Conservation (phyloP, 2,329 filamentous ascomycete species). For the Pyrenochaeta sp. region DNA sequence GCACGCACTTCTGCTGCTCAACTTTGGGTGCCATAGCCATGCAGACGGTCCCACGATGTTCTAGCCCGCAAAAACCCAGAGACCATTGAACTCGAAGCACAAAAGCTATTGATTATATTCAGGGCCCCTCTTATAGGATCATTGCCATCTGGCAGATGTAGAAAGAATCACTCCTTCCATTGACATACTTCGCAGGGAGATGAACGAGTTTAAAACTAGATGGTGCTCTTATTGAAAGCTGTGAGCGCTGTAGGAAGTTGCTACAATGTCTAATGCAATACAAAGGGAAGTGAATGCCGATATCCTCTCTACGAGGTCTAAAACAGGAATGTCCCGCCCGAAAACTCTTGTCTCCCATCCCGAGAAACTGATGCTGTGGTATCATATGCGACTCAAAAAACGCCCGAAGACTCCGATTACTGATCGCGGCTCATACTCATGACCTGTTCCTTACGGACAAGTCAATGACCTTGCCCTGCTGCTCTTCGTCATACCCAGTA, state of each 20-base stretch:
- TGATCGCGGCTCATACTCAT: not conserved
- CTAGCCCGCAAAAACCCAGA: too few relatives aligned
- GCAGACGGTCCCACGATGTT: too few relatives aligned
- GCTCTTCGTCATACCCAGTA: constrained; percentile 23
- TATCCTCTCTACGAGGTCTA: not conserved
- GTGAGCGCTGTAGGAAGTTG: not conserved
- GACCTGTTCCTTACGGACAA: constrained; percentile 32
- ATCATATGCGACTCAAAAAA: constrained; percentile 17
- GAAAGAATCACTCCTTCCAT: not conserved
- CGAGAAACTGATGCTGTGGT: constrained; percentile 16
- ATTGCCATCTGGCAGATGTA: not conserved
- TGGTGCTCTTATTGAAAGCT: not conserved
- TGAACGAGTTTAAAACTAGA: not conserved
- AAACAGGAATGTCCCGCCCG: not conserved
- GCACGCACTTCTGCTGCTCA: too few relatives aligned
- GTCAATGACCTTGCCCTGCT: constrained; percentile 42
- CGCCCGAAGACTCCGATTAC: constrained; percentile 8
- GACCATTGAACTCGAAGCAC: too few relatives aligned
- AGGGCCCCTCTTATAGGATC: not conserved
- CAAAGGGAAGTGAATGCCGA: constrained; percentile 5
- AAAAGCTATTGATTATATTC: not conserved
- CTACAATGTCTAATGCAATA: constrained; percentile 9
- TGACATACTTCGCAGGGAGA: not conserved
- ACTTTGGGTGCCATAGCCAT: too few relatives aligned
- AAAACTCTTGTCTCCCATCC: not conserved